Evolutionary conservation across 2,329 filamentous ascomycete genomes (phyloP), one percentile per base, ranked within the genome.

Genomic region (Monilinia aucupariae): DNA sequence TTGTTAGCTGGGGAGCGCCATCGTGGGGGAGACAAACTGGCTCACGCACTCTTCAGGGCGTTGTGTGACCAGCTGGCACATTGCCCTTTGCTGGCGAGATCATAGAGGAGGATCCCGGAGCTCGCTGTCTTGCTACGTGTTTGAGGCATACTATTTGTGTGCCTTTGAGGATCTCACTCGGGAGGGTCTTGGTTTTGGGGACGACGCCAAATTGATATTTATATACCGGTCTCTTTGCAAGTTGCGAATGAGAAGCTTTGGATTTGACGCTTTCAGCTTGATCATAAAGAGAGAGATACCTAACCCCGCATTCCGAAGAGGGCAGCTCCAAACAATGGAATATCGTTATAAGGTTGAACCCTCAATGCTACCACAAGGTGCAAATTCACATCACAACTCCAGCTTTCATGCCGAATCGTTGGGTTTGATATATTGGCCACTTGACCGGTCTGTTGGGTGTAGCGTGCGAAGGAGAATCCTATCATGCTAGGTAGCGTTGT

Each of bases 31-130:
- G 6, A 45, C 10, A 48, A 13, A 4, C 25, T 45, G 0, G 15
- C 20, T 17, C 37, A 72, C 73, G 69, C 75, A 87, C 86, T 84
- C 75, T 88, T 90, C 87, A 86, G 90, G 0, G 87, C 82, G 71
- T 90, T 91, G 52, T 83, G 75, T 1, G 86, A 87, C 88, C 88
- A 90, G 58, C 76, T 71, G 9, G 75, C 75, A 47, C 76, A 73
- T 20, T 76, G 76, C 25, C 76, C 74, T 71, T 78, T 81, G 74
- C 78, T 85, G 3, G 86, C 82, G 3, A 90, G 73, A 71, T 90
- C 87, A 68, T 84, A 88, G 1, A 90, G 72, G 10, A 82, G 75
- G 45, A 87, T 76, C 64, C 68, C 61, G 2, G 53, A 27, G 20
- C 49, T 22, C 4, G 59, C 20, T 8, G 60, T 61, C 9, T 37